Percentiles rank a stretch among this genome's conserved stretches.
phyloP scores from a whole-genome alignment of 345 rosid genomes.

The Rhizophora mangle region DNA sequence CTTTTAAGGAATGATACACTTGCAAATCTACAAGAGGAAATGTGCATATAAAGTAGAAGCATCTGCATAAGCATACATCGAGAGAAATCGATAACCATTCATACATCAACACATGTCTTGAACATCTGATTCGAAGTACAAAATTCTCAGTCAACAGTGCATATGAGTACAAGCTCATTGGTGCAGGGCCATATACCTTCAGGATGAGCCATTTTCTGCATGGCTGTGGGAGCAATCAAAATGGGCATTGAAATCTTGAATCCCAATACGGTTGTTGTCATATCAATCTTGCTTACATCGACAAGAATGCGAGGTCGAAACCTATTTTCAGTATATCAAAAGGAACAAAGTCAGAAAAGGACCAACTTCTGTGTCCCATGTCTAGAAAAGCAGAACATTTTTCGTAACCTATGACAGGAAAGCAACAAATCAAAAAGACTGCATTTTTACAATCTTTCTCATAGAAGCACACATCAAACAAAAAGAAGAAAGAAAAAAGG shows the following conservation, averaged over 20 bases:
- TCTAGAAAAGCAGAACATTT: neutral
- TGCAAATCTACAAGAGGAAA: neutral
- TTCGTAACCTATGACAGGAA: neutral
- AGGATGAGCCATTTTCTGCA: constrained; percentile 99
- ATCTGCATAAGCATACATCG: neutral
- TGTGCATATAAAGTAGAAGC: neutral
- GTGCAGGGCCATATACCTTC: constrained; percentile 44
- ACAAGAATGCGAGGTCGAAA: constrained; percentile 88
- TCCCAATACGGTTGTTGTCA: constrained; percentile 69
- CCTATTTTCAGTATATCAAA: constrained; percentile 28
- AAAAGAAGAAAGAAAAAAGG: neutral
- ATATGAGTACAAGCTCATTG: neutral
- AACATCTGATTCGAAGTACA: too few species aligned
- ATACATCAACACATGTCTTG: neutral
- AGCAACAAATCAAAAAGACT: too few species aligned
- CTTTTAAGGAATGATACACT: too few species aligned
- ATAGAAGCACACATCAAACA: neutral
- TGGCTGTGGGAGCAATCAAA: constrained; percentile 95
- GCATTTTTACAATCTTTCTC: neutral
- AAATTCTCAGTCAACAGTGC: neutral
- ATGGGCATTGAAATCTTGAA: constrained; percentile 92
- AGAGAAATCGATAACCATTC: neutral
- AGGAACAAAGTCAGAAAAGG: neutral
- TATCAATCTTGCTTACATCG: constrained; percentile 82
- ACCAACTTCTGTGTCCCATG: neutral